Evolutionary conservation across 768 basidiomycete species (phyloP), one percentile per base, ranked within the genome.

Genomic region (Auricularia heimuer): DNA sequence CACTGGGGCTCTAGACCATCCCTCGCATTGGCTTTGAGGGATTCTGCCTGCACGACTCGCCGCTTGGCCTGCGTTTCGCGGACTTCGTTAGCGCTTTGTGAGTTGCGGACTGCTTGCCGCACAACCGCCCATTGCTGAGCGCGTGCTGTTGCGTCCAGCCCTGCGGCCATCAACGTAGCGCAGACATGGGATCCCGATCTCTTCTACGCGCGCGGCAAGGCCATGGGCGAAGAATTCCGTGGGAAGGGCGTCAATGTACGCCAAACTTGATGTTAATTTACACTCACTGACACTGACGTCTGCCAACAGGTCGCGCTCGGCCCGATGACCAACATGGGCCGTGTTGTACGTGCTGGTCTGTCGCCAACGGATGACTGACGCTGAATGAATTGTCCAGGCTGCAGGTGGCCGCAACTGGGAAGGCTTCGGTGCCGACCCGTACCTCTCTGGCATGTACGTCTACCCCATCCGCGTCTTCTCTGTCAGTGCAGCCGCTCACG

Each of bases 351-450:
- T 33, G 89, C 2, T 79, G 83, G 68, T 62, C 39, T 3, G 35
- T 70, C 71, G 39, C 68, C 18, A 45, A 45, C 12, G 54, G 63
- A n/a, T n/a, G 24, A 29, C 33, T 3, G 3, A 51, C 24, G 39
- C 37, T 35, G 42, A 34, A 56, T 44, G 11, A 11, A 14, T 44
- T 21, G 12, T 56, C 33, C 21, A 64, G 51, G 64, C 67, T 8
- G 45, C 63, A 16, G 92, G 89, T 6, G 94, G 94, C 18, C 80
- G 94, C 35, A 93, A 94, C 74, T 96, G 92, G 91, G 94, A 96
- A 79, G 92, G 92, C n/a, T 94, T 94, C 65, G 93, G 94, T 36
- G 92, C 83, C 10, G 94, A 97, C 73, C 94, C 94, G 0, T 96
- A 85, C 77, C 77, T 96, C 16, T 70, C 83, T n/a, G 92, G 94